Evolutionary conservation across 1,139 yeast genomes (phyloP), one percentile per base, ranked within the genome.

Genomic region (Taphrina betulina): DNA sequence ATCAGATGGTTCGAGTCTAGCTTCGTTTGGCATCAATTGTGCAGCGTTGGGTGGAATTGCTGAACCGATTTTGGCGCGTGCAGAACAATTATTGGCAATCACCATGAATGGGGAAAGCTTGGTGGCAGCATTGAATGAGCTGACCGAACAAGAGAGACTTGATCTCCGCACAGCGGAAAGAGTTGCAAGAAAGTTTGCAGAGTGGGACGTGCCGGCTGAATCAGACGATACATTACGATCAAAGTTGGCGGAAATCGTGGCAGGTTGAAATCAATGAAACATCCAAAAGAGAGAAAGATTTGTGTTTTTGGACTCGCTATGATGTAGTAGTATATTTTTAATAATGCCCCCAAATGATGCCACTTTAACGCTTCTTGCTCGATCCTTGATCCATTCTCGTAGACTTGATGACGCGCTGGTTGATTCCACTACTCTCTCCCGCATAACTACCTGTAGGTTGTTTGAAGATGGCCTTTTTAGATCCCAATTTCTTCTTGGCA

Each of bases 371-470:
- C 19, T 31, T 29, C 46, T 40, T 50, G 26, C 34, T 40, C 23
- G 16, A 26, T 19, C 54, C 54, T 19, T 42, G 46, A 23, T 50
- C 54, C 45, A 50, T 23, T 71, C 85, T 87, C 68, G 87, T 90
- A 65, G 95, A 83, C 70, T 89, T 82, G 33, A 95, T 79, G 60
- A 92, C 69, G 61, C 89, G 88, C 80, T 92, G 90, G 77, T 89
- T 89, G 71, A 92, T 92, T 85, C 98, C 98, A 22, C 97, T 90
- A 75, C 81, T 78, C 71, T 92, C 98, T 72, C 98, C 98, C 63
- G 79, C 84, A 71, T 94, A 92, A 55, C 96, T 89, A 22, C 59
- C 58, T 61, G 79, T 77, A 64, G 82, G 86, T 44, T 80, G 82
- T 65, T 83, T 79, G 76, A 84, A 89, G 24, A 89, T 96, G 60